Percentiles rank a stretch among this genome's conserved stretches.
Conservation (phyloP, 129 eudicot species). For the Erigeron canadensis region DNA sequence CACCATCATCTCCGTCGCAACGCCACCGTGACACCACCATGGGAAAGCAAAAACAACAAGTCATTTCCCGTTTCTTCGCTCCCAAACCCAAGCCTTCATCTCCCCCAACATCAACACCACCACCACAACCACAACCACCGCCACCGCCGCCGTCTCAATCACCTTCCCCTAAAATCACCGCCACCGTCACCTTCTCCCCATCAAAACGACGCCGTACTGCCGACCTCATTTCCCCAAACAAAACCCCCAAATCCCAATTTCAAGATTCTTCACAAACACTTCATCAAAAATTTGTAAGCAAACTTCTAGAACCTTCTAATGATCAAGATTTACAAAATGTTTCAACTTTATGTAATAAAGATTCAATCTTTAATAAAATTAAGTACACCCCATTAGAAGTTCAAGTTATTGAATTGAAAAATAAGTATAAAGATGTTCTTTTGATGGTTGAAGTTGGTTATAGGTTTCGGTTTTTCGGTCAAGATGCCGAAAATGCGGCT, state of each 20-base stretch:
- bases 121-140: slow-evolving; percentile 26
- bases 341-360: slow-evolving; percentile 17
- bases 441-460: slow-evolving; percentile 96
- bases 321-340: slow-evolving; percentile 33
- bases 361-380: slow-evolving; percentile 16
- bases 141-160: slow-evolving; percentile 29
- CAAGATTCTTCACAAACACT: slow-evolving; percentile 28
- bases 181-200: slow-evolving; percentile 76
- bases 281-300: slow-evolving; percentile 64
- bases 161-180: slow-evolving; percentile 65
- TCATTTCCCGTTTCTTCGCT: slow-evolving; percentile 90
- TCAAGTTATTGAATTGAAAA: slow-evolving; percentile 82
- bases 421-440: slow-evolving; percentile 71
- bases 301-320: slow-evolving; percentile 68
- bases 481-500: slow-evolving; percentile 89
- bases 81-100: slow-evolving; percentile 59
- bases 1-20: slow-evolving; percentile 26
- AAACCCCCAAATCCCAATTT: slow-evolving; percentile 19
- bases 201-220: slow-evolving; percentile 69
- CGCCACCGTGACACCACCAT: slow-evolving; percentile 33
- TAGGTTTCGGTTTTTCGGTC: slow-evolving; percentile 73
- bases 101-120: slow-evolving; percentile 24
- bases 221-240: slow-evolving; percentile 49
- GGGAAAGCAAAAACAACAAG: slow-evolving; percentile 88
- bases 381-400: slow-evolving; percentile 87